A percentile compares a stretch with the other conserved stretches of the same genome.
Evolutionary conservation across 2,329 filamentous ascomycete species (phyloP).

Genomic region (Raffaelea albimanens): DNA sequence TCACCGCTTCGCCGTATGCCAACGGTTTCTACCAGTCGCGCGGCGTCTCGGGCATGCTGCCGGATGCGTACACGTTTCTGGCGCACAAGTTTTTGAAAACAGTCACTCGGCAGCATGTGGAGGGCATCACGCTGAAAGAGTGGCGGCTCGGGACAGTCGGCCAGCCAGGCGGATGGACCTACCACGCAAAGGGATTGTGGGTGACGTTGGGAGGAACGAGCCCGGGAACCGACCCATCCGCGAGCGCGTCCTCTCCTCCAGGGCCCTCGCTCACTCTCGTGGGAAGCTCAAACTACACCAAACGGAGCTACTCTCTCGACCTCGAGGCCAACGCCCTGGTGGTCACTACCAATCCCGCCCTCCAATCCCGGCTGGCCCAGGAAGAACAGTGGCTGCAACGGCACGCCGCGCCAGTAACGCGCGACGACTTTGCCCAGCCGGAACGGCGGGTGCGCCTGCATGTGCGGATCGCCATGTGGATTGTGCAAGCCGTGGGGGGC

Average conservation of each 20-base stretch:
- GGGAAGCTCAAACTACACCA: slow-evolving; percentile 92
- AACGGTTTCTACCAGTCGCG: slow-evolving; percentile 91
- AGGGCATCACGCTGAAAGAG: slow-evolving; percentile 67
- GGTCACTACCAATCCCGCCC: slow-evolving; percentile 63
- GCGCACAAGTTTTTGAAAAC: slow-evolving; percentile 68
- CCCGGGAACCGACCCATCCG: not conserved
- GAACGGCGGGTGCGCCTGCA: slow-evolving; percentile 79
- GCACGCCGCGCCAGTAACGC: slow-evolving; percentile 57
- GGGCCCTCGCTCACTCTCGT: slow-evolving; percentile 72
- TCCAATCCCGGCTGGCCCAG: slow-evolving; percentile 64
- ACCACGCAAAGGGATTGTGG: slow-evolving; percentile 96
- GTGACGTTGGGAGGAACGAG: slow-evolving; percentile 53
- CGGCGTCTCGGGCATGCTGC: slow-evolving; percentile 82
- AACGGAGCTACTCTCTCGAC: slow-evolving; percentile 84
- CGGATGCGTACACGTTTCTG: slow-evolving; percentile 84
- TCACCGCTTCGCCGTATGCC: slow-evolving; percentile 85
- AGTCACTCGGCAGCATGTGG: slow-evolving; percentile 34
- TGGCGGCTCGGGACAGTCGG: slow-evolving; percentile 79
- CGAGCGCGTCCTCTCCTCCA: no score
- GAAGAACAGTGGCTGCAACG: slow-evolving; percentile 76
- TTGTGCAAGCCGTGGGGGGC: slow-evolving; percentile 76
- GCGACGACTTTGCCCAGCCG: slow-evolving; percentile 69
- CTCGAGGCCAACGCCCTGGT: slow-evolving; percentile 83
- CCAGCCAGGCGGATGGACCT: slow-evolving; percentile 82
- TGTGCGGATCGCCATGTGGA: slow-evolving; percentile 88